A percentile compares a stretch with the other conserved stretches of the same genome.
These are phyloP conservation scores for Antitrichia curtipendula DNA, from an alignment of 225 moss, liverwort and hornwort species.

Conservation along the genomic window DNA sequence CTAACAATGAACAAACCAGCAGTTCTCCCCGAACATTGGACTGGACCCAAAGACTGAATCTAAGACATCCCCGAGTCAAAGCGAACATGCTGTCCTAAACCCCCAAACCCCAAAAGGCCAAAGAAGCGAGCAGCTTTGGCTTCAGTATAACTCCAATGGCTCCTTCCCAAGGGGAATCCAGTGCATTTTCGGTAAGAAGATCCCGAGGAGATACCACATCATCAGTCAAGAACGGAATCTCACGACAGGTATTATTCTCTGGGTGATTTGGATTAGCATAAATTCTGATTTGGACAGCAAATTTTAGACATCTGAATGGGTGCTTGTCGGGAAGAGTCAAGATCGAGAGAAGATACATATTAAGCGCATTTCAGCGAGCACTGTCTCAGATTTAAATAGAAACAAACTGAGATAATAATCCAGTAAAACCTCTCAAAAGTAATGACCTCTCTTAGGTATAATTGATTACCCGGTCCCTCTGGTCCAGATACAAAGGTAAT, in stretches of 20 bases:
- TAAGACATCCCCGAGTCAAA: not conserved
- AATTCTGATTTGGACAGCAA: not conserved
- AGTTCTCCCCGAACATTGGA: not conserved
- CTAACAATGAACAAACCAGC: not conserved
- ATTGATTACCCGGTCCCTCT: too few species aligned
- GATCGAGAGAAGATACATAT: not conserved
- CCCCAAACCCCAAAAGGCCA: too few species aligned
- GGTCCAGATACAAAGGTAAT: too few species aligned
- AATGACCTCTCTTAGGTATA: too few species aligned
- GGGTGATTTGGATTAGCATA: fast-evolving
- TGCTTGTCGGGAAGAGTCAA: not conserved
- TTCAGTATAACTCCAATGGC: not conserved
- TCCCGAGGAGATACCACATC: not conserved
- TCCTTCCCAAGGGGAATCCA: not conserved
- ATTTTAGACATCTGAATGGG: not conserved
- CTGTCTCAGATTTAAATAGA: fast-evolving
- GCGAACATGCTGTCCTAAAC: too few species aligned
- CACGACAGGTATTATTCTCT: not conserved
- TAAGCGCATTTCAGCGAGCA: not conserved
- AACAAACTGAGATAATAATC: not conserved
- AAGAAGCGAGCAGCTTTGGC: not conserved
- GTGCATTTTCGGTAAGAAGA: not conserved
- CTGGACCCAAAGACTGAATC: not conserved
- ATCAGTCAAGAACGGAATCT: not conserved
- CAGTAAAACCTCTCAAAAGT: not conserved